Evolutionary conservation across 2,329 filamentous ascomycete species (phyloP).

Genomic region (Dryadomyces quercivorus): DNA sequence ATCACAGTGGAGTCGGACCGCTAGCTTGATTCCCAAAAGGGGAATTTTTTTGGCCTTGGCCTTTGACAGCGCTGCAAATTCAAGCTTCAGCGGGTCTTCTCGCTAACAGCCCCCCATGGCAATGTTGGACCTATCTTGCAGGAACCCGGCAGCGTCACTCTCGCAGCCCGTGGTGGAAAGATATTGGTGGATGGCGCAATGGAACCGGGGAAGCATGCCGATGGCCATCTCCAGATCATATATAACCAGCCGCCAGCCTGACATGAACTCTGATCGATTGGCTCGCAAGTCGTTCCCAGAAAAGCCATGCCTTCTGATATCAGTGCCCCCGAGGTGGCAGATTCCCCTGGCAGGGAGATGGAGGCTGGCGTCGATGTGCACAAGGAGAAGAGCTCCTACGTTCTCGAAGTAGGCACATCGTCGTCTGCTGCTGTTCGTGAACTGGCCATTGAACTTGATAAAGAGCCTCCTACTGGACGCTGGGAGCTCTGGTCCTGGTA

Average conservation of each 20-base stretch:
- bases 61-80: background rate
- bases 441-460: background rate
- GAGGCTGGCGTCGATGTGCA: background rate
- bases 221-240: too few species aligned
- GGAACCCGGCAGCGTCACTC: too few species aligned
- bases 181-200: too few species aligned
- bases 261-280: too few species aligned
- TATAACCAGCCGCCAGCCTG: too few species aligned
- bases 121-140: too few species aligned
- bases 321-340: background rate
- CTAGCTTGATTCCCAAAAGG: background rate
- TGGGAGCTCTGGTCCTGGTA: constrained; percentile 2
- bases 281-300: background rate
- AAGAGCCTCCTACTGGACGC: background rate
- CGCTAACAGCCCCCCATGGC: too few species aligned
- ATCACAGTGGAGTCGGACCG: background rate
- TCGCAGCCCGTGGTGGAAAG: too few species aligned
- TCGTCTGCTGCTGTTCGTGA: background rate
- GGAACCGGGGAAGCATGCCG: too few species aligned
- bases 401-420: background rate
- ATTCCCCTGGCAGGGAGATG: too few species aligned
- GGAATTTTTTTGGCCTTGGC: background rate
- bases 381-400: background rate
- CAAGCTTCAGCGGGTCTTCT: too few species aligned
- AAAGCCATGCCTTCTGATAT: background rate